Evolutionary conservation across 1,139 yeast species (phyloP), one percentile per base, ranked within the genome.

Genomic region (Yamadazyma mexicana): DNA sequence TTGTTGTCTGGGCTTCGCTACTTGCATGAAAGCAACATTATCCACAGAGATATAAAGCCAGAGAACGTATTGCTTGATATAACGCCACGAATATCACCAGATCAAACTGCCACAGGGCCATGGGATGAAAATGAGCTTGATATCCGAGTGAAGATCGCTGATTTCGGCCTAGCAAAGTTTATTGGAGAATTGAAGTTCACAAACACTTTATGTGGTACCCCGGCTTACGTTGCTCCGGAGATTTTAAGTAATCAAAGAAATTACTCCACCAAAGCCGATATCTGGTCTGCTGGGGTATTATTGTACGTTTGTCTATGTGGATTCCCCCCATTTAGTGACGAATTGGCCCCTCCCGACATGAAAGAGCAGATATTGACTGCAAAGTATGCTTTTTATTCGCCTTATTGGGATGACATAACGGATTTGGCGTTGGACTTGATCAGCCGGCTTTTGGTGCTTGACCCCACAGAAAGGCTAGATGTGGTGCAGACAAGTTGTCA

Each of bases 1-100:
- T 58, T 85, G 18, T 58, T 85, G n/a, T 55, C 71, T 2, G 94
- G 92, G 0, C 57, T 85, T 24, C 58, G 62, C 30, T 83, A 84
- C 55, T 59, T 87, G 31, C 96, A 88, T 56, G 67, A 73, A 2
- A 75, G 73, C 37, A 88, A 92, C 38, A 84, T 88, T 31, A 91
- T 94, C 4, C 96, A 88, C 63, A 61, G 96, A 46, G 94, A 88
- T 56, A 85, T 89, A 42, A 88, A 88, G 55, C 96, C 96, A 0
- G 96, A 88, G 54, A 88, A 88, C 55, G 79, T 88, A n/a, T 66
- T 89, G 25, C 64, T 89, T 15, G 96, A 88, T 55, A 79, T 83
- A 15, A 69, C 69, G 0, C 80, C 75, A 7, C 62, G 77, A 34
- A 50, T 57, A 0, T 51, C 64, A 6, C 41, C 56, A 0, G 65